These are phyloP conservation scores for Arachnopeziza araneosa DNA, from an alignment of 2,329 filamentous ascomycete species.

Conservation along the genomic window DNA sequence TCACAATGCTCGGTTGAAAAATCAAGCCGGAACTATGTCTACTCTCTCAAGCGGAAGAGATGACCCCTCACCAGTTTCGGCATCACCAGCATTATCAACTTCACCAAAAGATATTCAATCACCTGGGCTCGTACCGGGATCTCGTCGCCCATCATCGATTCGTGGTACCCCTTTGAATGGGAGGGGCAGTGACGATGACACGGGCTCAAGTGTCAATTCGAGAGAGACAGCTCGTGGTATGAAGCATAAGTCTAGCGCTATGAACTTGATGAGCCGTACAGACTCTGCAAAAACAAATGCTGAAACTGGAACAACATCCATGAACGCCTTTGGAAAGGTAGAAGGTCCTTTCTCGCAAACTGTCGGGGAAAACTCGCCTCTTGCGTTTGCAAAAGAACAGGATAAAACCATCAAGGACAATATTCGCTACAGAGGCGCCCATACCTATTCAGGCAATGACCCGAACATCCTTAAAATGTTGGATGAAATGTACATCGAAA, in stretches of 20 bases:
- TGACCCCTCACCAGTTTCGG: constrained; percentile 17
- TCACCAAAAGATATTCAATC: constrained; percentile 20
- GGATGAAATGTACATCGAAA: constrained; percentile 76
- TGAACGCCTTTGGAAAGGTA: constrained; percentile 60
- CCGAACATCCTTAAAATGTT: constrained; percentile 65
- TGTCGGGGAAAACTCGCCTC: constrained; percentile 31
- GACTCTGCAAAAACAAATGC: constrained; percentile 55
- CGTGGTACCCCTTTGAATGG: constrained; percentile 8
- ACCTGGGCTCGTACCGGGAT: constrained; percentile 6
- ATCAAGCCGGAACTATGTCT: constrained; percentile 16
- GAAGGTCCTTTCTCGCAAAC: constrained; percentile 41
- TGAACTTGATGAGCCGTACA: constrained; percentile 53
- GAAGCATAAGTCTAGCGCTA: constrained; percentile 54
- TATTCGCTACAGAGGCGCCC: constrained; percentile 55
- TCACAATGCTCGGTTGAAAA: constrained; percentile 42
- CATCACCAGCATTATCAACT: constrained; percentile 16
- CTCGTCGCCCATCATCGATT: constrained; percentile 16
- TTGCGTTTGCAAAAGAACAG: constrained; percentile 33
- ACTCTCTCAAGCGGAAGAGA: constrained; percentile 14
- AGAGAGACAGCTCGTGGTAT: constrained; percentile 38
- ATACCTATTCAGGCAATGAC: constrained; percentile 80
- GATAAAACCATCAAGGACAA: constrained; percentile 32
- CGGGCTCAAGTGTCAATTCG: constrained; percentile 26
- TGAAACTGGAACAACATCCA: constrained; percentile 59
- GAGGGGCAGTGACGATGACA: constrained; percentile 28